Conservation (phyloP, 805 yeast species). For the Barnettozyma salicaria region DNA sequence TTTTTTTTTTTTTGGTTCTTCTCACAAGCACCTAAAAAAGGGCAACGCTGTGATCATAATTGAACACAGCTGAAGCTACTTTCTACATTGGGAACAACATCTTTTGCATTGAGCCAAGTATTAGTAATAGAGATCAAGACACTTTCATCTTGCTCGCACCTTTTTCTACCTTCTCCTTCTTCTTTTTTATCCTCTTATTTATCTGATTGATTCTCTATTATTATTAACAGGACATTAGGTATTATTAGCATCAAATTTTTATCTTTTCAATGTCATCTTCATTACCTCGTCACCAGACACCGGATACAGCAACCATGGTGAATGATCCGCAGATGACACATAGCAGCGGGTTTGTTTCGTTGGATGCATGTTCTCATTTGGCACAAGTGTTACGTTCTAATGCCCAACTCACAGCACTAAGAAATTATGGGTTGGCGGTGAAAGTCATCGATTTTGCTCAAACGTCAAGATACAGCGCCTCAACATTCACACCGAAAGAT, state of each 20-base stretch:
- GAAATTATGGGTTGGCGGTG: conserved; percentile 24
- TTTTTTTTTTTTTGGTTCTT: too few species aligned
- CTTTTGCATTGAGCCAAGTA: too few species aligned
- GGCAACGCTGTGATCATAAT: too few species aligned
- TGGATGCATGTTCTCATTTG: conserved; percentile 24
- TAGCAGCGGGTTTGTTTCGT: conserved; percentile 4
- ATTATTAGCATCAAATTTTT: too few species aligned
- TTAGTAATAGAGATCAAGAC: too few species aligned
- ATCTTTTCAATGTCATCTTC: too few species aligned
- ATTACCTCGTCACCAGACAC: conserved; percentile 1
- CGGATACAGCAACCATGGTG: neutral
- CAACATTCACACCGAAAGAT: conserved; percentile 12
- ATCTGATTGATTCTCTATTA: too few species aligned
- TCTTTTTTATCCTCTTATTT: too few species aligned
- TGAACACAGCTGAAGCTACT: conserved; percentile 2
- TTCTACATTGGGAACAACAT: neutral
- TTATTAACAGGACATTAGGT: too few species aligned
- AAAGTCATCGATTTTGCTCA: conserved; percentile 18
- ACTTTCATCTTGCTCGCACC: conserved; percentile 3
- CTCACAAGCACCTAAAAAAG: too few species aligned
- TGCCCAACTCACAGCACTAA: conserved; percentile 24
- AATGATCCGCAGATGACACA: neutral
- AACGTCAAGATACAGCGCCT: conserved; percentile 5
- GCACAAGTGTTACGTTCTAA: conserved; percentile 23
- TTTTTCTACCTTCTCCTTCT: too few species aligned